phyloP scores from a whole-genome alignment of 2,329 filamentous ascomycete genomes.

The Cordyceps cateniannulata region DNA sequence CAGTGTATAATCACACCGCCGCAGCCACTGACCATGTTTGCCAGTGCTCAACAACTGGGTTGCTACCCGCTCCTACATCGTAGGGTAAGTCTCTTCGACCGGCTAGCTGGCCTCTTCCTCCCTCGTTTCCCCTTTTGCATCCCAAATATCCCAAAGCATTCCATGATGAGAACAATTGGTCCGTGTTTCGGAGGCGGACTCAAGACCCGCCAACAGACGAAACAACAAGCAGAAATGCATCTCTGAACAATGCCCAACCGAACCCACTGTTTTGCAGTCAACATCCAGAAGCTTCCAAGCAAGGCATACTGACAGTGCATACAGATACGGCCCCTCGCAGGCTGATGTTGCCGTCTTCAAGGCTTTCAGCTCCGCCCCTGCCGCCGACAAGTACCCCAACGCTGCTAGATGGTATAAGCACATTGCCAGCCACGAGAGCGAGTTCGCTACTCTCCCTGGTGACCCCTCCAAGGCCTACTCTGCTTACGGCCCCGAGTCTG shows the following conservation, averaged over 20 bases:
- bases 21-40: slow-evolving; percentile 26
- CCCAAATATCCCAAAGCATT: neutral
- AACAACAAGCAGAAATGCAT: slow-evolving; percentile 66
- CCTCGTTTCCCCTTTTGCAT: neutral
- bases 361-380: slow-evolving; percentile 69
- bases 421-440: slow-evolving; percentile 84
- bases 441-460: slow-evolving; percentile 86
- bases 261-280: neutral
- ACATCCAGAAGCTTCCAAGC: neutral
- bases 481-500: slow-evolving; percentile 80
- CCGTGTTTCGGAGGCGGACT: slow-evolving; percentile 91
- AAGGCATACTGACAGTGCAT: neutral
- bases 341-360: slow-evolving; percentile 96
- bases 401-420: slow-evolving; percentile 99
- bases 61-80: slow-evolving; percentile 71
- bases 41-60: slow-evolving; percentile 67
- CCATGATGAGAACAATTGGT: slow-evolving; percentile 80
- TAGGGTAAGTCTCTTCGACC: slow-evolving; percentile 57
- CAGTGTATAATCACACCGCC: slow-evolving; percentile 20
- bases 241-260: slow-evolving; percentile 51
- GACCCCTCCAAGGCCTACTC: slow-evolving; percentile 85
- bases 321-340: slow-evolving; percentile 66
- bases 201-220: slow-evolving; percentile 87
- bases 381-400: slow-evolving; percentile 82
- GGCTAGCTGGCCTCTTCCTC: neutral